phyloP scores from a whole-genome alignment of 176 grass and related monocot genomes.

The Calamus simplicifolius region DNA sequence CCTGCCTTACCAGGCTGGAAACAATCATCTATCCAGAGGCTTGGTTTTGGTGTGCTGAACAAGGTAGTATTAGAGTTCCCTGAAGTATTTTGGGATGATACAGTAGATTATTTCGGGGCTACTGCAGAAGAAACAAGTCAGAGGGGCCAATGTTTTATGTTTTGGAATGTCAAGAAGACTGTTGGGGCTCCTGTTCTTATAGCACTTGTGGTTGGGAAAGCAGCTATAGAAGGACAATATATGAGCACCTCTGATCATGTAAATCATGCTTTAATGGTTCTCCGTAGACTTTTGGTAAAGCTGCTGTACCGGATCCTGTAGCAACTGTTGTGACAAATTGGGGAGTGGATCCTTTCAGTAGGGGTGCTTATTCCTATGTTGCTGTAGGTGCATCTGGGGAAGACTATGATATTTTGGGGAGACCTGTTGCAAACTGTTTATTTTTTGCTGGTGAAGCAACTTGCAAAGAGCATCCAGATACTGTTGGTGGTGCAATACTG shows the following conservation, averaged over 20 bases:
- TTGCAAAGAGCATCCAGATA: conserved; percentile 98
- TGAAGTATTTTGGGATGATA: conserved; percentile 95
- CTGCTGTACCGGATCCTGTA: conserved; percentile 77
- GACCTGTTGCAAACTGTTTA: conserved; percentile 79
- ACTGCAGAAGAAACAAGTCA: conserved; percentile 83
- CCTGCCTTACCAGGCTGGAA: conserved; percentile 95
- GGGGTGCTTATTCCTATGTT: conserved; percentile 97
- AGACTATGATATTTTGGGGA: conserved; percentile 94
- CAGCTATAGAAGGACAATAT: conserved; percentile 73
- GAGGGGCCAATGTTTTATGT: conserved; percentile 98
- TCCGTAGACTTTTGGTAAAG: conserved; percentile 69
- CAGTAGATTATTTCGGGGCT: conserved; percentile 90
- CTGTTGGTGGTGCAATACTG: conserved; percentile 98
- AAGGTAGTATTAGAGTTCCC: conserved; percentile 95
- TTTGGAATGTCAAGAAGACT: conserved; percentile 99
- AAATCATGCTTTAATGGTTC: conserved; percentile 74
- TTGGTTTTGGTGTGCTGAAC: conserved; percentile 91
- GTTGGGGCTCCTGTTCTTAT: conserved; percentile 76
- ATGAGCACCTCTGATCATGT: conserved; percentile 65
- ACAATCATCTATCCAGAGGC: conserved; percentile 56
- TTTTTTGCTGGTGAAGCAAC: conserved; percentile 99
- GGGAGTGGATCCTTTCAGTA: conserved; percentile 90
- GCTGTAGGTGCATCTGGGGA: conserved; percentile 80
- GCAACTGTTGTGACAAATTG: conserved; percentile 95
- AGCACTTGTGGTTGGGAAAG: conserved; percentile 87